Evolutionary conservation across 345 rosid species (phyloP).

Genomic region (Iberis pinnata): DNA sequence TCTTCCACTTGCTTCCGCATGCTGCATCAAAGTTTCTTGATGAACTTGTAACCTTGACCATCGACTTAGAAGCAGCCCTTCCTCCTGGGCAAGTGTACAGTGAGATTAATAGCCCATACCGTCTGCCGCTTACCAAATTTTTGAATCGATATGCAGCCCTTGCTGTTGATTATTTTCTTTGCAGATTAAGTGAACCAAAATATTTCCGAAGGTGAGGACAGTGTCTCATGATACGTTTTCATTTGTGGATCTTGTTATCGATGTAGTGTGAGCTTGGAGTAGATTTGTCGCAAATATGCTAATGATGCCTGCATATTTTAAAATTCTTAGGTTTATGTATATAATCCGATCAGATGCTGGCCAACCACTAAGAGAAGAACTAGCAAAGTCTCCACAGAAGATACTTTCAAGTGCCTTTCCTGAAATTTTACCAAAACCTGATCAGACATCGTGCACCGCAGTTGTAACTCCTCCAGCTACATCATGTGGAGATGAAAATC

Average conservation of each 20-base stretch:
- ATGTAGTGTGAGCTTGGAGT: slow-evolving; percentile 13
- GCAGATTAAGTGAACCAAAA: slow-evolving; percentile 80
- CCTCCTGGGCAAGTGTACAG: slow-evolving; percentile 83
- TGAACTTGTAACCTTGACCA: slow-evolving; percentile 86
- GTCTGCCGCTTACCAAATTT: slow-evolving; percentile 87
- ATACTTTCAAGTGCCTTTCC: slow-evolving; percentile 84
- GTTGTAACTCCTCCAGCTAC: slow-evolving; percentile 56
- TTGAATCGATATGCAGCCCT: slow-evolving; percentile 85
- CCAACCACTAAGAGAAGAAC: slow-evolving; percentile 90
- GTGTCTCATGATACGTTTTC: slow-evolving; percentile 4
- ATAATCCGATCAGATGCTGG: slow-evolving; percentile 92
- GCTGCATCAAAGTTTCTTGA: slow-evolving; percentile 97
- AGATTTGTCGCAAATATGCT: slow-evolving; percentile 8
- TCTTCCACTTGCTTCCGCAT: slow-evolving; percentile 92
- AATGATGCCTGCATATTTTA: slow-evolving; percentile 10
- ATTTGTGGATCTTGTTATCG: slow-evolving; percentile 8
- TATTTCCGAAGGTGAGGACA: slow-evolving; percentile 83
- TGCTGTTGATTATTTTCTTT: slow-evolving; percentile 94
- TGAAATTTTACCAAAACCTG: slow-evolving; percentile 65
- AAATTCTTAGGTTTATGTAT: slow-evolving; percentile 78
- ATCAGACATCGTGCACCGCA: slow-evolving; percentile 40
- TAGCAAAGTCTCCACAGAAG: slow-evolving; percentile 86
- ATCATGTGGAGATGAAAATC: slow-evolving; percentile 57
- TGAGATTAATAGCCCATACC: slow-evolving; percentile 97
- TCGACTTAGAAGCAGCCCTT: slow-evolving; percentile 92